Base-by-base conservation (phyloP, 306 rosid genomes). In the Benincasa hispida region DNA sequence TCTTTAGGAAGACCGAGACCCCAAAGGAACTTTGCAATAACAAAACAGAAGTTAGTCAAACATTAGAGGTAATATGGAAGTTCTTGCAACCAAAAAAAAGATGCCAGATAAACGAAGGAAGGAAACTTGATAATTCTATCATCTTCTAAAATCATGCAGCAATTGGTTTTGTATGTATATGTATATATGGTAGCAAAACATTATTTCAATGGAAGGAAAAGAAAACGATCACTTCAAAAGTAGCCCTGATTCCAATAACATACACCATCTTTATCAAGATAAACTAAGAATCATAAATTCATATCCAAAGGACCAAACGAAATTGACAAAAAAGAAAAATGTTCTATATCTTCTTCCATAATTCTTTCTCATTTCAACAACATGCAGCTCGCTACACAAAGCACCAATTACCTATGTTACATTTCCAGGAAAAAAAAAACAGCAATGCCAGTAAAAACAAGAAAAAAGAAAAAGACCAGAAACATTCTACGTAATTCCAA, bases 1-100 rank as follows among this genome's bases (percentile, higher is more conserved):
- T 79, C 80, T 82, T 75, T 78, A 1, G 83, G 82, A 87, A 95
- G 91, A 19, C 99, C 99, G 67, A 95, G 91, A 48, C 99, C 96
- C 87, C 89, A 84, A 11, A 95, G 95, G 72, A 89, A 92, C 99
- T 95, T 50, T 1, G 45, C 47, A 51, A 47, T 50, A 5, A 48
- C 60, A 30, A 51, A 51, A 72, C 18, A 18, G 61, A 48, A 48
- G 37, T 42, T 25, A 10, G 42, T 72, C 42, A 50, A 48, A 50
- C 8, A 47, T 21, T 72, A 13, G 58, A 51, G 8, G 25, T 4
- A 28, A 45, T 5, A 50, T 24, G 59, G 56, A 69, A 45, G n/a
- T 24, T 69, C 10, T 69, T 22, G 21, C n/a, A 3, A 69, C 53
- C 13, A 25, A 25, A 45, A 69, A n/a, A 58, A 58, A 60, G 21